Evolutionary conservation across 352 stramenopile genomes (phyloP), one percentile per base, ranked within the genome.

Genomic region (Stramenopiles sp.): DNA sequence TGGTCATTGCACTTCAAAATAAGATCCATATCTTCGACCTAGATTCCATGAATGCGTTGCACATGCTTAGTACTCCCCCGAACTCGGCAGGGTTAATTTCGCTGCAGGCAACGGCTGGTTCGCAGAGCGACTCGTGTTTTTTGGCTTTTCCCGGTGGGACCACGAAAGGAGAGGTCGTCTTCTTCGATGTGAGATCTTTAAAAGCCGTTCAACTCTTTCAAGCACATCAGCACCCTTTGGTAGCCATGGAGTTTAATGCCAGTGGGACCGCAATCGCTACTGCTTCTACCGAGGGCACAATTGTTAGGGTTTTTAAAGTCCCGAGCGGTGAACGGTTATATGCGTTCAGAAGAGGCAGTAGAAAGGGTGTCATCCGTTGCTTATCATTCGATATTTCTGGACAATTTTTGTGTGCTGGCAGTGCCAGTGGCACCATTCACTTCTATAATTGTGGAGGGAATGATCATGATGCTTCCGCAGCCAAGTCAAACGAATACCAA

Each of bases 361-460:
- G 43, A 63, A 12, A 25, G 12, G 43, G 43, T 63, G 25, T 25
- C 25, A 63, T 63, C 12, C 43, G 43, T 18, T 63, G 43, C 25
- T 63, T 63, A 63, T 63, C 43, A 63, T 63, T 63, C 25, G 43
- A 63, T 25, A 63, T 63, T 63, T 18, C 43, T 18, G 43, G 43
- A 18, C 12, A 25, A 63, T 63, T 18, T 63, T 63, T 63, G 25
- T 63, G 43, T 63, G 43, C 25, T 63, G 43, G 43, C 12, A 63
- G 43, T 63, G 43, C 43, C 25, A 63, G 43, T 63, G 43, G 43
- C 12, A 63, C 43, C 12, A 63, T 63, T 18, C 43, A 63, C 25
- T 63, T 63, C 25, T 63, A 63, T 63, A 63, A 63, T 18, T 18
- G 25, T 63, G 25, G 12, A 63, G 25, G n/a, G n/a, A n/a, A n/a